Conservation (phyloP, 2,329 filamentous ascomycete genomes). For the Paracamarosporium sp. region DNA sequence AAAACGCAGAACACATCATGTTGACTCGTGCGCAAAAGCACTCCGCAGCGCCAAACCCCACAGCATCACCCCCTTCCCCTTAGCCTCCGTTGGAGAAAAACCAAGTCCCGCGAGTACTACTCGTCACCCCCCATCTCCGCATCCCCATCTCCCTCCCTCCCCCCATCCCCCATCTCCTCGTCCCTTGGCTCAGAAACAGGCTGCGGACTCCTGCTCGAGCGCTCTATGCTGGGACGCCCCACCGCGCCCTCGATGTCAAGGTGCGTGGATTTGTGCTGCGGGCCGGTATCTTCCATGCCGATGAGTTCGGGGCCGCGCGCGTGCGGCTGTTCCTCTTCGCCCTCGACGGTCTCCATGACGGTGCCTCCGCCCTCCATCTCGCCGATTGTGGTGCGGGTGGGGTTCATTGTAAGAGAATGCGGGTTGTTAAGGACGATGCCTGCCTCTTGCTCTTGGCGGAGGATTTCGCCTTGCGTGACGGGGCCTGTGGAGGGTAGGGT, state of each 20-base stretch:
- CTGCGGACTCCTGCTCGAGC: slow-evolving; percentile 34
- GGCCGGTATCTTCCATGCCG: slow-evolving; percentile 84
- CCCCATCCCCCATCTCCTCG: slow-evolving; percentile 29
- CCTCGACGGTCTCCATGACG: slow-evolving; percentile 44
- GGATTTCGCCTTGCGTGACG: slow-evolving; percentile 78
- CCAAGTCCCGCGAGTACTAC: slow-evolving; percentile 1
- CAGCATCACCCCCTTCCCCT: not conserved
- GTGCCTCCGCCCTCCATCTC: slow-evolving; percentile 39
- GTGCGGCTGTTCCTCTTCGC: slow-evolving; percentile 71
- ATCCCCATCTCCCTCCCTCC: slow-evolving; percentile 17
- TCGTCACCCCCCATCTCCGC: slow-evolving; percentile 31
- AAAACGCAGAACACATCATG: too few species aligned
- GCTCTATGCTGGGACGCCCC: slow-evolving; percentile 40
- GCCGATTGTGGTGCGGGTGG: slow-evolving; percentile 32
- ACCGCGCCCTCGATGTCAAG: slow-evolving; percentile 46
- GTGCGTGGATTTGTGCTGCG: slow-evolving; percentile 67
- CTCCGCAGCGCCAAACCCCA: not conserved
- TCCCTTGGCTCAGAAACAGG: slow-evolving; percentile 19
- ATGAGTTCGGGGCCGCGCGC: slow-evolving; percentile 85
- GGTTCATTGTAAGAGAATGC: slow-evolving; percentile 32
- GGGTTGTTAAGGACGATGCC: slow-evolving; percentile 71
- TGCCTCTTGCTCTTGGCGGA: slow-evolving; percentile 85
- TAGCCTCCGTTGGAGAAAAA: not conserved
- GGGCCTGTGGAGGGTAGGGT: slow-evolving; percentile 44
- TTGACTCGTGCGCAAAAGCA: too few species aligned